Base-by-base conservation (phyloP, 768 basidiomycete genomes). In the Sporobolomyces pararoseus region DNA sequence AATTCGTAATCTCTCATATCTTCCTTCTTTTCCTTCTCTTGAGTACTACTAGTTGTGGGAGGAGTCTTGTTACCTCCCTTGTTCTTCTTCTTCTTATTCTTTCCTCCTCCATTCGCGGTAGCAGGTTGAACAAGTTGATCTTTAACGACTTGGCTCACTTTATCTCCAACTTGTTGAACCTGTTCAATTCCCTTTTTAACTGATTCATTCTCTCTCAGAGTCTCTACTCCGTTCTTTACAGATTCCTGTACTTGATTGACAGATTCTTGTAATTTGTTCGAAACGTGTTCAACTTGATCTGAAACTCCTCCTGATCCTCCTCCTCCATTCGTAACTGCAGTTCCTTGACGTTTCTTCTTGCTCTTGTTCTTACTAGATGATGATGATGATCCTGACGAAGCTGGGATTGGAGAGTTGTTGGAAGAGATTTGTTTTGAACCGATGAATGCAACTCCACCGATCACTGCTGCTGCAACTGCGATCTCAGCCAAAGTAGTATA, bases 1-100 rank as follows among this genome's bases (percentile, higher is more conserved):
- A 62, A 37, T 23, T n/a, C 47, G 25, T 60, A 53, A 53, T 72
- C 66, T 59, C 66, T 55, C 71, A 72, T 68, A 63, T 68, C 66
- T 25, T 61, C 58, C 44, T 46, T 42, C 46, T 49, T 52, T 29
- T 35, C n/a, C 19, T 50, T 23, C 34, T 29, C 27, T 21, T 44
- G 31, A 23, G 62, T 32, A 17, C 39, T 32, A 13, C 21, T 53
- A 34, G 13, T 53, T 31, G 7, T 25, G 47, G 27, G 53, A n/a
- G 25, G 54, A 7, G 64, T 51, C 68, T 70, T 70, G 58, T 53
- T 65, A 27, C 64, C 64, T 46, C 54, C 50, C 47, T 62, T 62
- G 23, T 59, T 52, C 61, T 66, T 60, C 52, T 70, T 65, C 64
- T 65, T 65, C 50, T 59, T 52, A 39, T 53, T 61, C 39, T 66